A percentile compares a stretch with the other conserved stretches of the same genome.
Evolutionary conservation across 2,329 filamentous ascomycete genomes (phyloP).

Genomic region (Pseudovirgaria hyperparasitica): DNA sequence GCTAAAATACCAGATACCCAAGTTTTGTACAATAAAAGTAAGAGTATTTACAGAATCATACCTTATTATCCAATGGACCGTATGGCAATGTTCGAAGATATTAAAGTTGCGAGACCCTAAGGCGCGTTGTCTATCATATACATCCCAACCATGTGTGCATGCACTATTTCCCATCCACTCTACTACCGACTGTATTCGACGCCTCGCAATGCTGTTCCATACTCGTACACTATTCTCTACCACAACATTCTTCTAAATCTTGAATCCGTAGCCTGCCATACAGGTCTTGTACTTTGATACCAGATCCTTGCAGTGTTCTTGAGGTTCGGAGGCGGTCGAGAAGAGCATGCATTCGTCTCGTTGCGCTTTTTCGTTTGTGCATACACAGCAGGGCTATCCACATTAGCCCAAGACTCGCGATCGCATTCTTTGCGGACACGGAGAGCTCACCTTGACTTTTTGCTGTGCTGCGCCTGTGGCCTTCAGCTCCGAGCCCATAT

Average conservation of each 20-base stretch:
- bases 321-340: conserved; percentile 69
- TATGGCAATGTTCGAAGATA: too few relatives aligned
- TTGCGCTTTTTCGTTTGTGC: conserved; percentile 82
- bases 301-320: conserved; percentile 68
- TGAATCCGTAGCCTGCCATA: conserved; percentile 90
- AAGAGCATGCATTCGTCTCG: conserved; percentile 99
- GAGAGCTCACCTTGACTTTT: conserved; percentile 30
- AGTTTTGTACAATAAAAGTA: too few relatives aligned
- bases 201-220: too few relatives aligned
- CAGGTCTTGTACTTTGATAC: conserved; percentile 81
- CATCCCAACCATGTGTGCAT: too few relatives aligned
- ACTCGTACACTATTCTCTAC: too few relatives aligned
- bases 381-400: conserved; percentile 84
- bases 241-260: too few relatives aligned
- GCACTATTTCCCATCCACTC: too few relatives aligned
- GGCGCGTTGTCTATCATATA: too few relatives aligned
- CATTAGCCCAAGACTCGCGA: not conserved
- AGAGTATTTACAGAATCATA: too few relatives aligned
- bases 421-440: not conserved
- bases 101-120: not conserved
- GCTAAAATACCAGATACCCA: conserved; percentile 7
- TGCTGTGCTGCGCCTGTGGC: conserved; percentile 20
- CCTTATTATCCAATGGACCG: too few relatives aligned
- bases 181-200: too few relatives aligned
- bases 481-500: conserved; percentile 34